These are phyloP conservation scores for Aspergillus viridinutans DNA, from an alignment of 2,329 filamentous ascomycete species.

Conservation along the genomic window DNA sequence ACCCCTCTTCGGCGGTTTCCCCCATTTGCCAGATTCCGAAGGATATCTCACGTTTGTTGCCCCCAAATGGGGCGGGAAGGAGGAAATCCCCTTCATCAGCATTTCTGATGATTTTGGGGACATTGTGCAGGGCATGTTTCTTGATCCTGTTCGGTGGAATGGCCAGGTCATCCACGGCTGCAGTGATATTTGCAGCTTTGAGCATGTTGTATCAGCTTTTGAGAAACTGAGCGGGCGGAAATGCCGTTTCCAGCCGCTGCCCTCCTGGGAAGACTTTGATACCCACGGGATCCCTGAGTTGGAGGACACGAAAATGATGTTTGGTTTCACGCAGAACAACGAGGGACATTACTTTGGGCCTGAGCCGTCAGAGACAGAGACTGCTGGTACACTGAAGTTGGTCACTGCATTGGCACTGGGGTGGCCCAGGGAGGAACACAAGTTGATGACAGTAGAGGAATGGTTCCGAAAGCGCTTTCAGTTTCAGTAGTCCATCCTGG, in stretches of 20 bases:
- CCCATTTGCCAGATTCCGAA: conserved; percentile 32
- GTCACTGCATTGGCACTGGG: conserved; percentile 1
- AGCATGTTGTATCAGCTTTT: conserved; percentile 18
- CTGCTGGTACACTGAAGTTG: conserved; percentile 4
- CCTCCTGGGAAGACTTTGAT: conserved; percentile 10
- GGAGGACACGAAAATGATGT: conserved; percentile 10
- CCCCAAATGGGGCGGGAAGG: conserved; percentile 40
- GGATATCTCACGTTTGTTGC: conserved; percentile 33
- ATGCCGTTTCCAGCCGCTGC: conserved; percentile 6
- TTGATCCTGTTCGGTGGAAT: conserved; percentile 38
- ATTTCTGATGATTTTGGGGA: conserved; percentile 45
- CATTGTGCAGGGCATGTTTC: conserved; percentile 44
- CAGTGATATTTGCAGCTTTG: conserved; percentile 32
- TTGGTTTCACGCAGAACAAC: conserved; percentile 9
- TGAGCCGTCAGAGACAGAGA: conserved; percentile 4
- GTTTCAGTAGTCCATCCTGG: neutral
- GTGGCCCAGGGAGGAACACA: neutral
- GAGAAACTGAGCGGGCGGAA: conserved; percentile 1
- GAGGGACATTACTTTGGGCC: conserved; percentile 7
- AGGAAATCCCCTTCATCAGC: conserved; percentile 37
- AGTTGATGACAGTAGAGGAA: neutral
- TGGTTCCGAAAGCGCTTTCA: neutral
- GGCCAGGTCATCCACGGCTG: conserved; percentile 36
- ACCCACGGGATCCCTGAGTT: conserved; percentile 7
- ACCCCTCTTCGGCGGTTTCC: conserved; percentile 41